Conservation (phyloP, 495 filamentous ascomycete species). For the Penicillium subrubescens region DNA sequence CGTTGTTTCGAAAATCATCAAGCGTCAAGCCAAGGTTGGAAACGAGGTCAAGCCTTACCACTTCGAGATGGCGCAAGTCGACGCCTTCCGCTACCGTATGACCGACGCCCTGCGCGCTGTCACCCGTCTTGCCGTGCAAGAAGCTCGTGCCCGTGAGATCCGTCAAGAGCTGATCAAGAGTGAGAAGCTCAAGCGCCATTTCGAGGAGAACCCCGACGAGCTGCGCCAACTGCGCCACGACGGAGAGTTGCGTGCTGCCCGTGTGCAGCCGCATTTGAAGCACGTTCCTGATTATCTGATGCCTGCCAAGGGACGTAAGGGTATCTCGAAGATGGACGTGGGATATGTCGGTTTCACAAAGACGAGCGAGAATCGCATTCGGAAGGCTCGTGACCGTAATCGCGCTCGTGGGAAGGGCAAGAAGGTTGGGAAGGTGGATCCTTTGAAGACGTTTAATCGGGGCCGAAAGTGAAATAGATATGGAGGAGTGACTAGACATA, state of each 20-base stretch:
- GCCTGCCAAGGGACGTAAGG: constrained; percentile 74
- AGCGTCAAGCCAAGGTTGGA: constrained; percentile 70
- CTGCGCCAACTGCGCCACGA: constrained; percentile 87
- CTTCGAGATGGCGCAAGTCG: constrained; percentile 92
- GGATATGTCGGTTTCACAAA: constrained; percentile 80
- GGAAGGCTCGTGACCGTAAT: constrained; percentile 68
- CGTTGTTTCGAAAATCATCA: constrained; percentile 71
- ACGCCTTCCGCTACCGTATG: constrained; percentile 93
- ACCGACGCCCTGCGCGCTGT: constrained; percentile 83
- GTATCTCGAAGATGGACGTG: constrained; percentile 59
- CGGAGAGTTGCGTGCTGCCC: constrained; percentile 75
- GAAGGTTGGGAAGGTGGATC: constrained; percentile 68
- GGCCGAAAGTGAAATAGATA: constrained; percentile 38
- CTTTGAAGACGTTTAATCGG: constrained; percentile 84
- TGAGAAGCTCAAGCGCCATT: constrained; percentile 91
- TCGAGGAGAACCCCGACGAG: constrained; percentile 94
- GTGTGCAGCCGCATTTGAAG: constrained; percentile 85
- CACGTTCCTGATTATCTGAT: constrained; percentile 96
- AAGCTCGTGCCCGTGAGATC: constrained; percentile 85
- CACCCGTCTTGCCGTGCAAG: constrained; percentile 79
- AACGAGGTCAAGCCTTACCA: constrained; percentile 83
- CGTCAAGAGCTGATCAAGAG: constrained; percentile 86
- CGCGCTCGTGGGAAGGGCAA: constrained; percentile 54
- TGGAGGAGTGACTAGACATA: constrained; percentile 12
- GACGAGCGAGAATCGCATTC: constrained; percentile 69